Percentiles rank a stretch among this genome's conserved stretches.
Conservation (phyloP, 1,284 basidiomycete species). For the Irpex lacteus region DNA sequence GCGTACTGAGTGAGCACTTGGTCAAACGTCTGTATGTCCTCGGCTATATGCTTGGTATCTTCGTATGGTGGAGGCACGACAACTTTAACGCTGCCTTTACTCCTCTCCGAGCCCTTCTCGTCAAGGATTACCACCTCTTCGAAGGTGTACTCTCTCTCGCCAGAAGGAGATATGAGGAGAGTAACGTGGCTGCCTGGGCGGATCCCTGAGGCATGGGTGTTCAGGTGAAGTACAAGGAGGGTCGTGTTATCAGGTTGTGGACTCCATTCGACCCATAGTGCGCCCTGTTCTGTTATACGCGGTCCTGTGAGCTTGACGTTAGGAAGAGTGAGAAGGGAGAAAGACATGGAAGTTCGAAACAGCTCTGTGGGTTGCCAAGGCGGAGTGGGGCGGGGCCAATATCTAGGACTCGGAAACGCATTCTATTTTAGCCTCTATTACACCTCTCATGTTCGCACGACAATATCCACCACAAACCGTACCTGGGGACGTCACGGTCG, state of each 20-base stretch:
- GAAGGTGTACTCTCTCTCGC: conserved; percentile 46
- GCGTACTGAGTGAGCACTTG: conserved; percentile 69
- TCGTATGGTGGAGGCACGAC: conserved; percentile 35
- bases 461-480: not conserved
- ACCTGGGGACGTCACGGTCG: too few relatives aligned
- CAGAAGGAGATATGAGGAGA: conserved; percentile 32
- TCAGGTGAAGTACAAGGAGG: conserved; percentile 60
- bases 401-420: too few relatives aligned
- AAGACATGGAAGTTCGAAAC: conserved; percentile 25
- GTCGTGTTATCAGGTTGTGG: conserved; percentile 36
- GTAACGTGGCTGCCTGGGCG: conserved; percentile 46
- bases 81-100: conserved; percentile 35
- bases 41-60: conserved; percentile 36
- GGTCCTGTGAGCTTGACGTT: conserved; percentile 40
- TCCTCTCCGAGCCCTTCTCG: conserved; percentile 1
- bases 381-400: not conserved
- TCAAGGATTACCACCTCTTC: conserved; percentile 9
- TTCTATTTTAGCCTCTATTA: too few relatives aligned
- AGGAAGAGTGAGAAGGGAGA: conserved; percentile 50
- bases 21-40: conserved; percentile 71
- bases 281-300: conserved; percentile 35
- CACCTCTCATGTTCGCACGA: not conserved
- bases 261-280: conserved; percentile 53
- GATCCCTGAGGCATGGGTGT: conserved; percentile 58
- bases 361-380: not conserved